These are phyloP conservation scores for Metschnikowia baotianmanensis DNA, from an alignment of 805 yeast genomes.

Conservation along the genomic window DNA sequence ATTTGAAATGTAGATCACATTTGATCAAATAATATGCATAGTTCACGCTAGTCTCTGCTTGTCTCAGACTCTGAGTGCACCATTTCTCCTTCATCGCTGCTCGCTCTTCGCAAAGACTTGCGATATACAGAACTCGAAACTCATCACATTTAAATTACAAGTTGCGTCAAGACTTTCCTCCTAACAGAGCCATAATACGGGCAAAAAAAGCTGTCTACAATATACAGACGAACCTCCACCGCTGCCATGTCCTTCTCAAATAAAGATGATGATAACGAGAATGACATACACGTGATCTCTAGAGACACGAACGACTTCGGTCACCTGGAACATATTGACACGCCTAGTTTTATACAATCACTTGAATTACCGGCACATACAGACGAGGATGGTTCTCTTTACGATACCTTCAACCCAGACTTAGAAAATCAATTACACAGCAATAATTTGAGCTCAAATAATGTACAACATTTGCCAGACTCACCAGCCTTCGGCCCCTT, in stretches of 20 bases:
- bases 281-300: constrained; percentile 18
- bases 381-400: constrained; percentile 8
- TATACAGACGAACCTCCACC: too few relatives aligned
- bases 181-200: too few relatives aligned
- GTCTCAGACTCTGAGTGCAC: too few relatives aligned
- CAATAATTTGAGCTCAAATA: background rate
- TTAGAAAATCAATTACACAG: constrained; percentile 5
- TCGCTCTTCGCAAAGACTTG: constrained; percentile 7
- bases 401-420: constrained; percentile 11
- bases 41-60: too few relatives aligned
- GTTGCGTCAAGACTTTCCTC: too few relatives aligned
- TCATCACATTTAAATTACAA: constrained; percentile 3
- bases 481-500: constrained; percentile 3
- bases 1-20: too few relatives aligned
- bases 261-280: constrained; percentile 12
- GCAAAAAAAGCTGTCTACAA: too few relatives aligned
- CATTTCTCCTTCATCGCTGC: too few relatives aligned
- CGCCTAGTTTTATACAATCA: constrained; percentile 19
- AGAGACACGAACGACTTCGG: constrained; percentile 12
- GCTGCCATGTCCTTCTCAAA: constrained; percentile 10
- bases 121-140: constrained; percentile 9
- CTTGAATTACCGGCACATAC: constrained; percentile 18
- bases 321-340: constrained; percentile 15
- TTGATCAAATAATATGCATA: background rate
- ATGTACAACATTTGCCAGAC: background rate